These are phyloP conservation scores for Centella asiatica DNA, from an alignment of 129 eudicot genomes.

Conservation along the genomic window DNA sequence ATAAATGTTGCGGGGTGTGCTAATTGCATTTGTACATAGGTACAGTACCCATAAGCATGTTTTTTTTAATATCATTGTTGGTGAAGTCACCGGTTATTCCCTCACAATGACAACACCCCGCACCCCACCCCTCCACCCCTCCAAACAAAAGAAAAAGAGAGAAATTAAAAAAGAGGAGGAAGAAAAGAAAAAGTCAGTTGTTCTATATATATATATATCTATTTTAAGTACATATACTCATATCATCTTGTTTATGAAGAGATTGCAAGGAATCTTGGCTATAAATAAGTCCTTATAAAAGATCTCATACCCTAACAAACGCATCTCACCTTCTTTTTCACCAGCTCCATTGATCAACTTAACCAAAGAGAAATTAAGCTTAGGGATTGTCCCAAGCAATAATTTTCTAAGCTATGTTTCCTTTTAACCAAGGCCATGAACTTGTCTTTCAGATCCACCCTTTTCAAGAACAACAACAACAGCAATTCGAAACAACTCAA, in stretches of 20 bases:
- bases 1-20: constrained; percentile 19
- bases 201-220: neutral
- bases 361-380: neutral
- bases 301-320: constrained; percentile 20
- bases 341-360: neutral
- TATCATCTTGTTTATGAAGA: constrained; percentile 16
- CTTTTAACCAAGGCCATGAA: constrained; percentile 34
- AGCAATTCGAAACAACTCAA: neutral
- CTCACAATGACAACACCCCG: neutral
- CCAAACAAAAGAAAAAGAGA: too few species aligned
- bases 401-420: constrained; percentile 8
- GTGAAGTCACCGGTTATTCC: neutral
- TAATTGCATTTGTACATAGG: constrained; percentile 16
- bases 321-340: neutral
- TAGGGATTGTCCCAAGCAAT: too few species aligned
- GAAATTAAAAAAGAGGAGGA: neutral
- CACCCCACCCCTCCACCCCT: too few species aligned
- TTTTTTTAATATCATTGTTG: constrained; percentile 2
- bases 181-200: too few species aligned
- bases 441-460: constrained; percentile 26
- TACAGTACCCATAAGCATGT: neutral
- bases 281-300: constrained; percentile 17
- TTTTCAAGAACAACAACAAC: constrained; percentile 20
- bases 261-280: constrained; percentile 31
- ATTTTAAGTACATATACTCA: too few species aligned